phyloP scores from a whole-genome alignment of 2,329 filamentous ascomycete species.

The Aspergillus sp. region DNA sequence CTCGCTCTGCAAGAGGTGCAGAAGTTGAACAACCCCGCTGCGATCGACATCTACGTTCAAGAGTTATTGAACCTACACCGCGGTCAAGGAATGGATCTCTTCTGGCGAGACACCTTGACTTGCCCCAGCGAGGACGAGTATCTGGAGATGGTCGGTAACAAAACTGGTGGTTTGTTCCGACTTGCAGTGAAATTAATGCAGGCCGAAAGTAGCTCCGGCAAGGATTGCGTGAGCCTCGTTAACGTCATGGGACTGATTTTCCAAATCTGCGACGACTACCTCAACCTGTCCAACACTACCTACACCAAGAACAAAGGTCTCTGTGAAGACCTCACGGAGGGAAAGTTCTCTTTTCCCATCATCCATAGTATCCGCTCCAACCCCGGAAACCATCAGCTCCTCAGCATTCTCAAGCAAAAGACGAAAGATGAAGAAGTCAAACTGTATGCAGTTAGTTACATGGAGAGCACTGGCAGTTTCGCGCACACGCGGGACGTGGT shows the following conservation, averaged over 20 bases:
- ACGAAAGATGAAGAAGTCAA: slow-evolving; percentile 86
- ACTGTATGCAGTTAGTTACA: slow-evolving; percentile 83
- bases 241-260: slow-evolving; percentile 54
- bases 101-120: slow-evolving; percentile 49
- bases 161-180: slow-evolving; percentile 52
- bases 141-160: slow-evolving; percentile 52
- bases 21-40: slow-evolving; percentile 41
- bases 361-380: slow-evolving; percentile 84
- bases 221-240: slow-evolving; percentile 64
- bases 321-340: slow-evolving; percentile 93
- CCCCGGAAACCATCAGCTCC: slow-evolving; percentile 63
- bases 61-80: slow-evolving; percentile 51
- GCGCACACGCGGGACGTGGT: slow-evolving; percentile 76
- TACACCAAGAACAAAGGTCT: slow-evolving; percentile 90
- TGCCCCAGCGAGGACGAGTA: slow-evolving; percentile 52
- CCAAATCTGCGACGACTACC: slow-evolving; percentile 70
- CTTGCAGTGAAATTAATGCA: slow-evolving; percentile 51
- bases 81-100: slow-evolving; percentile 52
- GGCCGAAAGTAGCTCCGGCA: slow-evolving; percentile 40
- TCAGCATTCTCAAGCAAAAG: slow-evolving; percentile 92
- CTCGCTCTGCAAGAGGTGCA: slow-evolving; percentile 46
- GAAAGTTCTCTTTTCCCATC: slow-evolving; percentile 94
- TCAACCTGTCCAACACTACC: slow-evolving; percentile 71
- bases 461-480: slow-evolving; percentile 88
- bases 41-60: slow-evolving; percentile 47